A percentile compares a stretch with the other conserved stretches of the same genome.
Evolutionary conservation across 2,329 filamentous ascomycete genomes (phyloP).

Genomic region (Macrophomina pseudophaseolina): DNA sequence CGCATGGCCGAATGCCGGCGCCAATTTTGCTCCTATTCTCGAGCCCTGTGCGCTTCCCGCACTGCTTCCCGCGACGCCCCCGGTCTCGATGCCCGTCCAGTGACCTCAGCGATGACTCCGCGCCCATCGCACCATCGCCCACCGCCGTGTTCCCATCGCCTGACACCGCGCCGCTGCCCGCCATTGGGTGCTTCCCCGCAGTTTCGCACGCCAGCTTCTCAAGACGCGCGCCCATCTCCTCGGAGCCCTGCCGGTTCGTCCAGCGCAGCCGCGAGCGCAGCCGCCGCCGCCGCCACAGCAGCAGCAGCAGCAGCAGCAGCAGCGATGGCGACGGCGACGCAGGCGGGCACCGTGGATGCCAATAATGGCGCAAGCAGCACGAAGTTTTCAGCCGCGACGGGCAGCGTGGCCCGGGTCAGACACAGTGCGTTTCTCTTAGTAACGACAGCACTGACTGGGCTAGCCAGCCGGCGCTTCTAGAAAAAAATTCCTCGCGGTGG

Average conservation of each 20-base stretch:
- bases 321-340: too few relatives aligned
- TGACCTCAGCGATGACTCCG: conserved; percentile 15
- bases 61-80: conserved; percentile 18
- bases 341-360: not conserved
- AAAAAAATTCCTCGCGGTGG: conserved; percentile 21
- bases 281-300: not conserved
- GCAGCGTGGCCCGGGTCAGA: conserved; percentile 2
- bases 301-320: too few relatives aligned
- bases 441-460: conserved; percentile 18
- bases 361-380: not conserved
- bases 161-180: not conserved
- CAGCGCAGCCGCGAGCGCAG: not conserved
- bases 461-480: conserved; percentile 20
- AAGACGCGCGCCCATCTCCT: not conserved
- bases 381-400: conserved; percentile 4
- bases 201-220: not conserved
- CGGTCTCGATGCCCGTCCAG: conserved; percentile 1
- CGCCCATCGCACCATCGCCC: conserved; percentile 16
- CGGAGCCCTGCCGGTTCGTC: not conserved
- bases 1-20: conserved; percentile 21
- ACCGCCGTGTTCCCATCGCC: not conserved
- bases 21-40: conserved; percentile 19
- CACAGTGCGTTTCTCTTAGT: conserved; percentile 22
- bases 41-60: conserved; percentile 23
- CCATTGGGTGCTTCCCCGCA: not conserved